Evolutionary conservation across 192 early-diverging fungal species (phyloP).

Genomic region (Chytriomyces hyalinus): DNA sequence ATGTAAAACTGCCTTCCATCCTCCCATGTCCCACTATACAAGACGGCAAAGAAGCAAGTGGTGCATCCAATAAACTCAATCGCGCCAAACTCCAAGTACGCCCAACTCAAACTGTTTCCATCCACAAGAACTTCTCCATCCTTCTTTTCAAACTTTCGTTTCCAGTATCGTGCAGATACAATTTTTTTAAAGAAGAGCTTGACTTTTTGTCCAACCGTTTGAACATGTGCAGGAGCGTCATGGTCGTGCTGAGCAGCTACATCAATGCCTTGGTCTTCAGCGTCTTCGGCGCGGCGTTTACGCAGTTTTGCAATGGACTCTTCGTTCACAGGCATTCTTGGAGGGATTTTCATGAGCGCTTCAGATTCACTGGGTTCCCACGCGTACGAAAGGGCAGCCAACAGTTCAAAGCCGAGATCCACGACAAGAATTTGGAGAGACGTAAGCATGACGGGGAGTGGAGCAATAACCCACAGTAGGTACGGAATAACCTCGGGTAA

Average conservation of each 20-base stretch:
- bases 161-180: constrained; percentile 35
- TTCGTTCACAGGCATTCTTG: constrained; percentile 85
- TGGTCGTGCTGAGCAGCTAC: background rate
- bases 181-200: constrained; percentile 3
- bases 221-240: background rate
- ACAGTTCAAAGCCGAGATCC: constrained; percentile 94
- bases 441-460: constrained; percentile 79
- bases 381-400: constrained; percentile 84
- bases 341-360: constrained; percentile 86
- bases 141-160: constrained; percentile 57
- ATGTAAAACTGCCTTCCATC: constrained; percentile 24
- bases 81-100: constrained; percentile 85
- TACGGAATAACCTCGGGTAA: constrained; percentile 72
- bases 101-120: constrained; percentile 75
- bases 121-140: constrained; percentile 92
- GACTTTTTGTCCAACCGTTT: background rate
- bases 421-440: constrained; percentile 88
- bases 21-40: constrained; percentile 62
- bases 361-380: constrained; percentile 87
- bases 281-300: constrained; percentile 33
- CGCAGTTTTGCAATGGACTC: constrained; percentile 63
- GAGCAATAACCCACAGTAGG: constrained; percentile 84
- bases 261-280: background rate
- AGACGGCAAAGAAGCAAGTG: constrained; percentile 78
- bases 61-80: constrained; percentile 77